These are phyloP conservation scores for Wickerhamiella pararugosa DNA, from an alignment of 1,139 yeast genomes.

Conservation along the genomic window DNA sequence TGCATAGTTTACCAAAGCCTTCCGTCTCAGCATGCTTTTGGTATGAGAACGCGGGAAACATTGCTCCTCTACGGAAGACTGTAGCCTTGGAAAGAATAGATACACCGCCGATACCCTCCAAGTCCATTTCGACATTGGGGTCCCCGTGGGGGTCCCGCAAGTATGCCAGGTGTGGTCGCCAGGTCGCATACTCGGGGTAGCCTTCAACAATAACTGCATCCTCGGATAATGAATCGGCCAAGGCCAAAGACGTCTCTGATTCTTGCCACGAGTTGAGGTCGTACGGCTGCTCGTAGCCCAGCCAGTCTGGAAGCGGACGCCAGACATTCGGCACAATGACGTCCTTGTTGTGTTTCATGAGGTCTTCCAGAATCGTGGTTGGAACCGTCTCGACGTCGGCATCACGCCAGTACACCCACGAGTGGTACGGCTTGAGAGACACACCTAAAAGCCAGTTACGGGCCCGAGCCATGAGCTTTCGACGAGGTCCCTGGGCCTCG, in stretches of 20 bases:
- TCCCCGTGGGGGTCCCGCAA: conserved; percentile 70
- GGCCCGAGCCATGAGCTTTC: conserved; percentile 60
- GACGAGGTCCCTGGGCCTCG: conserved; percentile 54
- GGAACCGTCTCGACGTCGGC: conserved; percentile 55
- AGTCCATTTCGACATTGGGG: conserved; percentile 65
- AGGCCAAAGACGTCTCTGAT: conserved; percentile 62
- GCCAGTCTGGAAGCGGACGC: conserved; percentile 85
- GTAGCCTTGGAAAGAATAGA: conserved; percentile 65
- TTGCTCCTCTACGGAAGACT: conserved; percentile 67
- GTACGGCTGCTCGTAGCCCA: conserved; percentile 79
- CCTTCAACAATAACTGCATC: conserved; percentile 90
- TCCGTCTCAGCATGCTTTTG: conserved; percentile 88
- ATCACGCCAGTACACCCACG: conserved; percentile 70
- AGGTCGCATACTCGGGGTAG: conserved; percentile 79
- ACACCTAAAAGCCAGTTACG: conserved; percentile 53
- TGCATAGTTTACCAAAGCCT: conserved; percentile 75
- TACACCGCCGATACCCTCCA: conserved; percentile 90
- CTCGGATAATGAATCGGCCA: conserved; percentile 61
- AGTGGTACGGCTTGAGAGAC: conserved; percentile 48
- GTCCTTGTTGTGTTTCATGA: conserved; percentile 49
- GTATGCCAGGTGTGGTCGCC: conserved; percentile 86
- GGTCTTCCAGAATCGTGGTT: conserved; percentile 43
- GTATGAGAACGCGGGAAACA: conserved; percentile 81
- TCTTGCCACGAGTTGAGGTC: conserved; percentile 90
- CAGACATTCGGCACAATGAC: conserved; percentile 79